Conservation (phyloP, 148 eudicot species). For the Pharnaceum exiguum region DNA sequence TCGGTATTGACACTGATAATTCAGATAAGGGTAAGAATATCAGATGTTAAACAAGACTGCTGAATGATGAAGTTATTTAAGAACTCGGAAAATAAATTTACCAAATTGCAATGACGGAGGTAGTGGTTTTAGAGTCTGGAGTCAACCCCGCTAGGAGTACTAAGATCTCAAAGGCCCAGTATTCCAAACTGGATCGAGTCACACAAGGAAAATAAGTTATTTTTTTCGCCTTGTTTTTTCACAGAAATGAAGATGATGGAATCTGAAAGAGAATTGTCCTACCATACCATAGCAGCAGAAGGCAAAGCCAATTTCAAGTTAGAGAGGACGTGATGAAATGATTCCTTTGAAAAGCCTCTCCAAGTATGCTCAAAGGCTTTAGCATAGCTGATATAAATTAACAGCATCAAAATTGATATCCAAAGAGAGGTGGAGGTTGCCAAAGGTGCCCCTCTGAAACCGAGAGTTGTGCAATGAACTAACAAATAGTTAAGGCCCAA, state of each 20-base stretch:
- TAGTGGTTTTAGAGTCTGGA: not conserved
- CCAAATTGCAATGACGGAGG: not conserved
- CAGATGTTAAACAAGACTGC: not conserved
- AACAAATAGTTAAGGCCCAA: not conserved
- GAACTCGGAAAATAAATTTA: too few relatives aligned
- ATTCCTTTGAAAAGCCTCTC: constrained; percentile 15
- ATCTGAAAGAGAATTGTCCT: too few relatives aligned
- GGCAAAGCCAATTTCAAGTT: constrained; percentile 23
- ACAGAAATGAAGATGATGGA: not conserved
- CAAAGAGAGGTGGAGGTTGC: constrained; percentile 11
- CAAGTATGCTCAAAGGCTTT: constrained; percentile 14
- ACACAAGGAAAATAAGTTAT: not conserved
- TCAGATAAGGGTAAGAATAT: not conserved
- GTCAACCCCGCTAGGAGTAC: not conserved
- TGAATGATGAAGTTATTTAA: too few relatives aligned
- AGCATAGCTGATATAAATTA: not conserved
- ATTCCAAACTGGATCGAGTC: not conserved
- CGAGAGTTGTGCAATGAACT: constrained; percentile 5
- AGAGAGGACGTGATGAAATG: constrained; percentile 7
- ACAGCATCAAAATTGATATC: constrained; percentile 4
- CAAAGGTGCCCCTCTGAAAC: constrained; percentile 17
- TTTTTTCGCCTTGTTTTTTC: not conserved
- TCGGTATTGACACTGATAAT: not conserved
- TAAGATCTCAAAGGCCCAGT: not conserved
- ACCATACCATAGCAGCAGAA: constrained; percentile 20